Evolutionary conservation across 1,284 basidiomycete species (phyloP).

Genomic region (Cutaneotrichosporon sp.): DNA sequence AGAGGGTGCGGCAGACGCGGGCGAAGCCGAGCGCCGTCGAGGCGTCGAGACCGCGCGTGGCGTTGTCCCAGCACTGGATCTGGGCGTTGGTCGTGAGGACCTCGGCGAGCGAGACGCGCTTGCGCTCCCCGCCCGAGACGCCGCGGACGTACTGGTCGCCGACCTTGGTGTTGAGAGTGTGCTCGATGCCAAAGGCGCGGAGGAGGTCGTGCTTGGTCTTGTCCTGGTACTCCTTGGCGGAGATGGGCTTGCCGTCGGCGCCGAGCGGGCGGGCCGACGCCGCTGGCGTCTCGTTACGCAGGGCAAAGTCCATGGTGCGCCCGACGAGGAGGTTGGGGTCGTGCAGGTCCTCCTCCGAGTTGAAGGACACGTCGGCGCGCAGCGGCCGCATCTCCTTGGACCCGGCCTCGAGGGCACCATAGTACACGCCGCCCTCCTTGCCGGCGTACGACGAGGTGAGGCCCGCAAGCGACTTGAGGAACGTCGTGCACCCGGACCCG

Average conservation of each 20-base stretch:
- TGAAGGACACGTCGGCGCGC: slow-evolving; percentile 33
- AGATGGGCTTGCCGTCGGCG: slow-evolving; percentile 31
- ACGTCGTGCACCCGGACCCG: slow-evolving; percentile 55
- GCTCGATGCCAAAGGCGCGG: slow-evolving; percentile 72
- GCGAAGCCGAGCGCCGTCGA: slow-evolving; percentile 79
- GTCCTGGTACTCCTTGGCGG: slow-evolving; percentile 34
- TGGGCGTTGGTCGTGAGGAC: slow-evolving; percentile 63
- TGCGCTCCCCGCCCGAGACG: slow-evolving; percentile 70
- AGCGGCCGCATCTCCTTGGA: slow-evolving; percentile 17
- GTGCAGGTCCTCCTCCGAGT: slow-evolving; percentile 49
- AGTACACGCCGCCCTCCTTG: slow-evolving; percentile 54
- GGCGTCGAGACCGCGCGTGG: slow-evolving; percentile 68
- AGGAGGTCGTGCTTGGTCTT: slow-evolving; percentile 47
- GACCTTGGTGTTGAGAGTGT: slow-evolving; percentile 57
- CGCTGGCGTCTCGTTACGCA: slow-evolving; percentile 42
- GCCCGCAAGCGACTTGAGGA: slow-evolving; percentile 55
- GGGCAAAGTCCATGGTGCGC: slow-evolving; percentile 49
- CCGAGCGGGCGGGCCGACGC: slow-evolving; percentile 29
- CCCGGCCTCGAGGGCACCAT: slow-evolving; percentile 44
- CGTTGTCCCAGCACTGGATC: slow-evolving; percentile 67
- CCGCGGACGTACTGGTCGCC: slow-evolving; percentile 75
- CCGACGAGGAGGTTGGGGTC: slow-evolving; percentile 48
- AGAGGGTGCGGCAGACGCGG: slow-evolving; percentile 71
- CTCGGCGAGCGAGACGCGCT: slow-evolving; percentile 73
- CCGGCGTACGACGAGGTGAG: slow-evolving; percentile 52